phyloP scores from a whole-genome alignment of 2,329 filamentous ascomycete species.

The Phoma sp. region DNA sequence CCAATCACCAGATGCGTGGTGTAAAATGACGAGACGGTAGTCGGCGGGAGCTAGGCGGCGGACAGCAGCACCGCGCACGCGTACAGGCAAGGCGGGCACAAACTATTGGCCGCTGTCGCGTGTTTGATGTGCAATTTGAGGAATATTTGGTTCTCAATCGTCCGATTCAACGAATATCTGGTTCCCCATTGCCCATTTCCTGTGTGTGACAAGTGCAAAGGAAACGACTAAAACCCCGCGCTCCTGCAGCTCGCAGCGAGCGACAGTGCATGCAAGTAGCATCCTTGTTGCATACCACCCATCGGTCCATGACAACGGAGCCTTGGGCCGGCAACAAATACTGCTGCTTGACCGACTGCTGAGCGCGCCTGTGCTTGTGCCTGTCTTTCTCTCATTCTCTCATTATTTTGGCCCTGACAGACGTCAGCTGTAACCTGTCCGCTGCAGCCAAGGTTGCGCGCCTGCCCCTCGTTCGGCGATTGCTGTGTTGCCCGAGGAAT shows the following conservation, averaged over 20 bases:
- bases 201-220: neutral
- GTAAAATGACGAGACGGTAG: slow-evolving; percentile 17
- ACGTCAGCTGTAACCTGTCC: too few species aligned
- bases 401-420: neutral
- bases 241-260: slow-evolving; percentile 1
- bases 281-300: slow-evolving; percentile 22
- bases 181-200: neutral
- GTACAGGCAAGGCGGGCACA: neutral
- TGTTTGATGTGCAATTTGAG: too few species aligned
- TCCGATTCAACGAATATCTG: neutral
- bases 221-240: neutral
- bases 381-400: neutral
- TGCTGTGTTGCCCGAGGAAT: neutral
- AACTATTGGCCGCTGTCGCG: neutral
- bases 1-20: slow-evolving; percentile 16
- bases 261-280: neutral
- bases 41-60: slow-evolving; percentile 13
- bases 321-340: slow-evolving; percentile 12
- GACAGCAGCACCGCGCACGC: slow-evolving; percentile 13
- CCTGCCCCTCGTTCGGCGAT: neutral
- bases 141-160: too few species aligned
- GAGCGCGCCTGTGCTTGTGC: neutral
- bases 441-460: neutral
- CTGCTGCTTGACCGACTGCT: neutral
- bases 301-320: slow-evolving; percentile 26